These are phyloP conservation scores for Colletotrichum tamarilloi DNA, from an alignment of 2,329 filamentous ascomycete genomes.

Conservation along the genomic window DNA sequence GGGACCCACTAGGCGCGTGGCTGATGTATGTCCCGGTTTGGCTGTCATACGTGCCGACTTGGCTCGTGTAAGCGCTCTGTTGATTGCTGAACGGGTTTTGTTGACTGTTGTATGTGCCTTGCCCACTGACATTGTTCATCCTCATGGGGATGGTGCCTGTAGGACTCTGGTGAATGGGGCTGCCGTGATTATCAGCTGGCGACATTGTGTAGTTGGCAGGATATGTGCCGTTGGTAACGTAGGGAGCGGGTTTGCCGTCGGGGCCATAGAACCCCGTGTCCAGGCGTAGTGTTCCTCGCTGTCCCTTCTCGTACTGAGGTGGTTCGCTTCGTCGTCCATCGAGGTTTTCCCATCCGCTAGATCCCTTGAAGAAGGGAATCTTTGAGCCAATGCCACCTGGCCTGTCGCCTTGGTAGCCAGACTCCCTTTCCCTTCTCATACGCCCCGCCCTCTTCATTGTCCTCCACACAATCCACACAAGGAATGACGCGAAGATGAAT, in stretches of 20 bases:
- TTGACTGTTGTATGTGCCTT: slow-evolving; percentile 21
- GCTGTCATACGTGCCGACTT: slow-evolving; percentile 20
- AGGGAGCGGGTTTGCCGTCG: slow-evolving; percentile 20
- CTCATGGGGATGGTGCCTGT: slow-evolving; percentile 23
- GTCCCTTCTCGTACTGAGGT: slow-evolving; percentile 42
- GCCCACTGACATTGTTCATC: slow-evolving; percentile 18
- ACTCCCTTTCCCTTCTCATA: slow-evolving; percentile 42
- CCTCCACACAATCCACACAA: slow-evolving; percentile 59
- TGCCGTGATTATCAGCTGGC: slow-evolving; percentile 25
- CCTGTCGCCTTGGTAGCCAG: slow-evolving; percentile 37
- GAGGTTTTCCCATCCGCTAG: slow-evolving; percentile 48
- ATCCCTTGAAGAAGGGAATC: slow-evolving; percentile 51
- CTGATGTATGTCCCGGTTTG: slow-evolving; percentile 37
- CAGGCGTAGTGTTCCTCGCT: slow-evolving; percentile 35
- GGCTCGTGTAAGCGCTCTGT: background rate
- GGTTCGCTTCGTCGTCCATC: slow-evolving; percentile 30
- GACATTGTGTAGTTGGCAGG: slow-evolving; percentile 26
- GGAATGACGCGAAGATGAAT: slow-evolving; percentile 57
- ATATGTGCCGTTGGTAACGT: slow-evolving; percentile 7
- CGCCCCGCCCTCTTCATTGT: slow-evolving; percentile 50
- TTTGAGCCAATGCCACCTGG: slow-evolving; percentile 43
- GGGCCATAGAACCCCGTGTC: slow-evolving; percentile 41
- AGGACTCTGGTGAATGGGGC: slow-evolving; percentile 31
- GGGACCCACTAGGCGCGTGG: slow-evolving; percentile 29
- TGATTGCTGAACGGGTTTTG: slow-evolving; percentile 17